Conservation (phyloP, 306 rosid species). For the Phaseolus lunatus region DNA sequence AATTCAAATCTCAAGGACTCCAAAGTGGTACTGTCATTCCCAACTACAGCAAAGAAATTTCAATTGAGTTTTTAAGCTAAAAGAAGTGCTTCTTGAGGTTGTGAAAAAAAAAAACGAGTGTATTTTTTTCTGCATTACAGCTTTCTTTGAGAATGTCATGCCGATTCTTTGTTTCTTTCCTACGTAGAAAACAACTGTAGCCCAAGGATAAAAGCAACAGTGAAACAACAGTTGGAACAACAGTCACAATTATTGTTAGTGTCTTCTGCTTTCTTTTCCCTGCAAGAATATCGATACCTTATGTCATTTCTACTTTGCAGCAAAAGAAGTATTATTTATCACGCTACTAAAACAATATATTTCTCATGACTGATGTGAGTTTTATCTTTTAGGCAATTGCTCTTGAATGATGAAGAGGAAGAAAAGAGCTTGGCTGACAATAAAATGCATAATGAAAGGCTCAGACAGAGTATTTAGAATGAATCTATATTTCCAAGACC, state of each 20-base stretch:
- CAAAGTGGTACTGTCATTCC: slow-evolving; percentile 38
- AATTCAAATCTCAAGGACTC: slow-evolving; percentile 61
- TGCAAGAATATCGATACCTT: slow-evolving; percentile 41
- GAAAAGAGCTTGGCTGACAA: slow-evolving; percentile 12
- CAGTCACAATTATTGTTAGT: slow-evolving; percentile 7
- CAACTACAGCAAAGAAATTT: slow-evolving; percentile 41
- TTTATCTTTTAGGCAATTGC: slow-evolving; percentile 17
- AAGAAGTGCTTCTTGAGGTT: slow-evolving; percentile 15
- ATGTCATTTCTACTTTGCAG: slow-evolving; percentile 9
- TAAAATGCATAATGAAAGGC: neutral
- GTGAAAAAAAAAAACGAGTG: neutral
- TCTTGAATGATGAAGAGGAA: slow-evolving; percentile 30
- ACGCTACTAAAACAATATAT: slow-evolving; percentile 11
- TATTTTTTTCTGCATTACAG: slow-evolving; percentile 37
- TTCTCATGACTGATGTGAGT: neutral
- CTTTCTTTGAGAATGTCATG: slow-evolving; percentile 55
- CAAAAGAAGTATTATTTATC: slow-evolving; percentile 9
- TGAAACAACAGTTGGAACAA: slow-evolving; percentile 33
- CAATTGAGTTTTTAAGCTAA: slow-evolving; percentile 34
- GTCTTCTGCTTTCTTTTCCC: slow-evolving; percentile 47
- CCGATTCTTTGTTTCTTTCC: slow-evolving; percentile 41
- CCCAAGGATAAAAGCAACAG: slow-evolving; percentile 41
- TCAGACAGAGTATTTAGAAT: neutral
- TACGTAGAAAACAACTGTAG: slow-evolving; percentile 27
- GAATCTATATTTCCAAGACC: neutral